Evolutionary conservation across 768 basidiomycete species (phyloP), one percentile per base, ranked within the genome.

Genomic region (Chalciporus piperatus): DNA sequence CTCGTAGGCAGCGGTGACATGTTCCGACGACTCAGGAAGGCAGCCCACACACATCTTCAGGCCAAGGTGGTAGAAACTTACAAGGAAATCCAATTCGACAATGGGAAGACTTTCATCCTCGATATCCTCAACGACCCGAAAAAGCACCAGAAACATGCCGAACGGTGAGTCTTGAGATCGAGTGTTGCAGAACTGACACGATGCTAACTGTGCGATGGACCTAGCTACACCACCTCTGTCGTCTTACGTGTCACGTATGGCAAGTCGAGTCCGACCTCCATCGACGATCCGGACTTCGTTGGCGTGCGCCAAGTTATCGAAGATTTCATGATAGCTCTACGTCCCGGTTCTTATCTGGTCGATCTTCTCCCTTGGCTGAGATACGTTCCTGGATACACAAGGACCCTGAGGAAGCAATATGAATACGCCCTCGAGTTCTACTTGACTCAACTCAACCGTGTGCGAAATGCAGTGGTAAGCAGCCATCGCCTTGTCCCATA

Each of bases 321-420:
- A n/a, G 68, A 73, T 39, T 66, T 77, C 43, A 65, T 71, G 39
- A 55, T 37, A 16, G 57, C 69, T 0, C 64, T 77, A 54, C 61
- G 68, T 1, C 73, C 71, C 6, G 74, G 74, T 13, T 63, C 65
- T 11, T 49, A 67, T 37, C 42, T 69, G 13, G 62, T 75, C n/a
- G 74, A 77, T 32, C 59, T 35, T 17, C 69, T 62, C 47, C 74
- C 76, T 0, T 54, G 71, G 48, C 55, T 76, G 20, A 66, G 61
- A 37, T 79, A 78, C 59, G 62, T 88, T 17, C 85, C 87, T 1
- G 81, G 81, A n/a, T 85, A 85, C 55, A 66, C 81, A 4, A 73
- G 75, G 22, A 22, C 22, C 2, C 22, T 22, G 22, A 22, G 22
- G 22, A 22, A 22, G 22, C 22, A 22, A 22, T 22, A 22, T 22